phyloP scores from a whole-genome alignment of 2,329 filamentous ascomycete species.

The Colletotrichum kahawae region DNA sequence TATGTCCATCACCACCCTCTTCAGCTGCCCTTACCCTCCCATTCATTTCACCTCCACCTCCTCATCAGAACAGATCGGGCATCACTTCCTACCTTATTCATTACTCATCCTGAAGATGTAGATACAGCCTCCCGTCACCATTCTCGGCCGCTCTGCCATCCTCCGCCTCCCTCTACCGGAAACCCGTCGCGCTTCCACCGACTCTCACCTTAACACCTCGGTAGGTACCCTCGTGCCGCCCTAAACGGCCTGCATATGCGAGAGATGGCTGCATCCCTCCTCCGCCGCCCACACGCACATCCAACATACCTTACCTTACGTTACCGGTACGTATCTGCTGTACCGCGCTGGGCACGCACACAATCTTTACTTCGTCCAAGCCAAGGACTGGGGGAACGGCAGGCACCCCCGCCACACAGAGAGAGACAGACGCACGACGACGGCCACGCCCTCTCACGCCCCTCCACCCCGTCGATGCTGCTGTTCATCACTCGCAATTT shows the following conservation, averaged over 20 bases:
- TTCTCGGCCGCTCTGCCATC: neutral
- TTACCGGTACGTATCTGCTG: constrained; percentile 3
- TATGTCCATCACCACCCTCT: neutral
- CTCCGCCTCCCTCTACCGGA: neutral
- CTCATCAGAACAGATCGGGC: neutral
- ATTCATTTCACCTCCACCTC: neutral
- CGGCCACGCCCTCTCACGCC: constrained; percentile 4
- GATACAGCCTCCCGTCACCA: neutral
- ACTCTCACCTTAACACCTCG: neutral
- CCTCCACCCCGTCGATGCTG: neutral
- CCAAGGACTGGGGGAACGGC: constrained; percentile 19
- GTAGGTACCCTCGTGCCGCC: constrained; percentile 15
- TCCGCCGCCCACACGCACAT: constrained; percentile 3
- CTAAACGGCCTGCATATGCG: constrained; percentile 23
- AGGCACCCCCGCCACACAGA: constrained; percentile 11
- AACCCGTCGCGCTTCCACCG: neutral
- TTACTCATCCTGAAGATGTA: neutral
- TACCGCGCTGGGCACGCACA: neutral
- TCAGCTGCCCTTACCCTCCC: neutral
- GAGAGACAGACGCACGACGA: constrained; percentile 6
- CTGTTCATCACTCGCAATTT: neutral
- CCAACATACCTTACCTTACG: neutral
- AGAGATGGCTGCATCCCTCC: constrained; percentile 20
- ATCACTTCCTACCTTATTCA: neutral
- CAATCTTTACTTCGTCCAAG: constrained; percentile 20